Base-by-base conservation (phyloP, 176 grass and related monocot genomes). In the Pontederia crassipes region DNA sequence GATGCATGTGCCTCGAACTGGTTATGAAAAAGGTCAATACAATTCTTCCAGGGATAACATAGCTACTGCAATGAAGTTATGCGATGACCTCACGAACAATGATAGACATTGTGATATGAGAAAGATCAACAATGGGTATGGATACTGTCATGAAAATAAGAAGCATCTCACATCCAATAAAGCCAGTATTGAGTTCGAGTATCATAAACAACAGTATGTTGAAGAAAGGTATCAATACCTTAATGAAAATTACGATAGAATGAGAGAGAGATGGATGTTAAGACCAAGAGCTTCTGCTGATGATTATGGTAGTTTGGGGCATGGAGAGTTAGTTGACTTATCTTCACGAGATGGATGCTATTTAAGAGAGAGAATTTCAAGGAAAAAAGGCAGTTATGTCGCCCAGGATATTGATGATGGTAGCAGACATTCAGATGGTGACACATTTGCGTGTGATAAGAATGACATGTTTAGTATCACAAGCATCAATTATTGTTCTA, bases 391-490 rank as follows among this genome's bases (percentile, higher is more conserved):
- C 17, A 69, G 28, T 18, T 11, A 55, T 47, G 61, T 9, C 61
- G 55, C 77, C 46, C 58, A 72, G 29, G 60, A 62, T 55, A 20
- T 78, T 50, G 40, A 70, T 48, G 69, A 62, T 48, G 69, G 67
- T 70, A 73, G 71, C 55, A 80, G 54, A 68, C 76, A 68, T 35
- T 73, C 68, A 28, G 74, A 72, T 67, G 61, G 57, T 82, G 17
- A 55, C 7, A 49, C 54, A 58, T 27, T 49, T 54, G 45, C 61
- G 14, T 63, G 66, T 69, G 59, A 28, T 66, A 48, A 56, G 28
- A 71, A 80, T 61, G 70, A 74, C 67, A 57, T 71, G 55, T 17
- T 57, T 76, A 78, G 56, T 49, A 52, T 72, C 58, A 8, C 51
- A 40, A 83, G 45, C 35, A 80, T 65, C 28, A 40, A 40, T 40